Percentiles rank a stretch among this genome's conserved stretches.
Conservation (phyloP, 2,329 filamentous ascomycete species). For the Tolypocladium pustulatum region DNA sequence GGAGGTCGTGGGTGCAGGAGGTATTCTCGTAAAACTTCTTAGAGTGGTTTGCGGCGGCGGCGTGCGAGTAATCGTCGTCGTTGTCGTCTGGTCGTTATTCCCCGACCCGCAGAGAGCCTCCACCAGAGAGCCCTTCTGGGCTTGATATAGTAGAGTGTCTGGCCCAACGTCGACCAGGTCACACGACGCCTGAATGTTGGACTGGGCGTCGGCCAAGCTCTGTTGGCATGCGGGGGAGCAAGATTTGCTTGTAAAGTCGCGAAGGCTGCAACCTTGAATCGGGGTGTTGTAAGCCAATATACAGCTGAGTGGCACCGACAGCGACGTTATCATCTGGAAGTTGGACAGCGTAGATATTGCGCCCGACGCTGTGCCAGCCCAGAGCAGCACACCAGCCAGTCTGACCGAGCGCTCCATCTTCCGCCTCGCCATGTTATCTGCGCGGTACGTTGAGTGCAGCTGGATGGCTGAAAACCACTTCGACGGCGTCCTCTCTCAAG, state of each 20-base stretch:
- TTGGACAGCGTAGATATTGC: slow-evolving; percentile 22
- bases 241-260: slow-evolving; percentile 24
- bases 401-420: neutral
- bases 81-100: slow-evolving; percentile 4
- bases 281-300: slow-evolving; percentile 30
- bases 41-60: neutral
- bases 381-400: slow-evolving; percentile 11
- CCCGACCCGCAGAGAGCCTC: slow-evolving; percentile 20
- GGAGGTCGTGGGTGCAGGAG: neutral
- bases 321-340: slow-evolving; percentile 28
- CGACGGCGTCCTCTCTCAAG: neutral
- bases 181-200: slow-evolving; percentile 17
- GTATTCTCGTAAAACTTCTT: neutral
- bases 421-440: slow-evolving; percentile 1
- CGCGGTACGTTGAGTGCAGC: neutral
- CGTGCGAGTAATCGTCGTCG: neutral
- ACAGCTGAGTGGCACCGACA: slow-evolving; percentile 25
- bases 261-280: slow-evolving; percentile 23
- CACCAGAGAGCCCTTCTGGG: slow-evolving; percentile 24
- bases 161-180: slow-evolving; percentile 10
- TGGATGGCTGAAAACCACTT: neutral
- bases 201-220: slow-evolving; percentile 16
- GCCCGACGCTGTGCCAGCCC: slow-evolving; percentile 13
- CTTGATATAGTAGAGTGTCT: slow-evolving; percentile 25
- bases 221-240: slow-evolving; percentile 28